These are phyloP conservation scores for Pythium utonaiense DNA, from an alignment of 352 stramenopile species.

Conservation along the genomic window DNA sequence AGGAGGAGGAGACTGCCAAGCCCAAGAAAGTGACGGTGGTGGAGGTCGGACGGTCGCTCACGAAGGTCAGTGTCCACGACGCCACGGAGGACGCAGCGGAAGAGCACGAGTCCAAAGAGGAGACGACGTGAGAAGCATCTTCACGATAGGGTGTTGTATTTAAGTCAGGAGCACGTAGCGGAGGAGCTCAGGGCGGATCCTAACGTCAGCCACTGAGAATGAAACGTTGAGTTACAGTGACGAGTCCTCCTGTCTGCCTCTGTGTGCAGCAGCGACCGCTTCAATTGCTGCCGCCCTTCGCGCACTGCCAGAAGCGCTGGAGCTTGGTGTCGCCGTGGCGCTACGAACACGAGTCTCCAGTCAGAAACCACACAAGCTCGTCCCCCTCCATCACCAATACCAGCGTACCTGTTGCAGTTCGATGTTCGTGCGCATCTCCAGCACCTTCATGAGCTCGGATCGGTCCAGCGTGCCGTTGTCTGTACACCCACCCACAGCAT, in stretches of 20 bases:
- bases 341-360: neutral
- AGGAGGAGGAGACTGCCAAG: constrained; percentile 13
- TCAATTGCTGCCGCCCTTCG: constrained; percentile 14
- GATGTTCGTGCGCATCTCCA: constrained; percentile 59
- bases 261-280: too few species aligned
- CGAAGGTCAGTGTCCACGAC: constrained; percentile 35
- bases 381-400: neutral
- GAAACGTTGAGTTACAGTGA: too few species aligned
- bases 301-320: constrained; percentile 17
- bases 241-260: too few species aligned
- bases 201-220: too few species aligned
- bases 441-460: constrained; percentile 60
- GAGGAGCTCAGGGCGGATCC: too few species aligned
- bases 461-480: constrained; percentile 65
- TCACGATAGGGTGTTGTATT: too few species aligned
- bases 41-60: constrained; percentile 35
- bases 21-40: constrained; percentile 45
- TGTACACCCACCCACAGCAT: constrained; percentile 13
- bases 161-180: too few species aligned
- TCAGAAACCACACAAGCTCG: neutral
- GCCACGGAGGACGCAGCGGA: constrained; percentile 12
- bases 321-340: constrained; percentile 12
- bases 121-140: neutral
- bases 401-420: constrained; percentile 43
- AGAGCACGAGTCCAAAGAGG: neutral